Percentiles rank a stretch among this genome's conserved stretches.
phyloP scores from a whole-genome alignment of 2,329 filamentous ascomycete genomes.

The Colletotrichum kahawae region DNA sequence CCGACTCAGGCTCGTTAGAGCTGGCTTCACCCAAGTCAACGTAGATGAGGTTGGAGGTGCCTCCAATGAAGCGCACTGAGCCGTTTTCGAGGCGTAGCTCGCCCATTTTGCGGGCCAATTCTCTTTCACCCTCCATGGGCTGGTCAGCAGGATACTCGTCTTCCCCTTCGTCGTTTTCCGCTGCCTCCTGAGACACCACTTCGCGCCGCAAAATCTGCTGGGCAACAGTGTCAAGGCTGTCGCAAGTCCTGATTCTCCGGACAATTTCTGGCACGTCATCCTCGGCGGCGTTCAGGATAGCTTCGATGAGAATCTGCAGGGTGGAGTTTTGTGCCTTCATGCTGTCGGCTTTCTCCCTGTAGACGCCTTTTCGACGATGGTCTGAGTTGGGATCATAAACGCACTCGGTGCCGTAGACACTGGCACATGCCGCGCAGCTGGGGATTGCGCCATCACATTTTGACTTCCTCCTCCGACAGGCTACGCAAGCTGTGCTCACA shows the following conservation, averaged over 20 bases:
- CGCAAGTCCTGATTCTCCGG: slow-evolving; percentile 85
- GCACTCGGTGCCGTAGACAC: slow-evolving; percentile 89
- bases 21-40: slow-evolving; percentile 52
- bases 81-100: slow-evolving; percentile 88
- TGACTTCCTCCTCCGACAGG: slow-evolving; percentile 78
- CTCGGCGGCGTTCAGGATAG: slow-evolving; percentile 88
- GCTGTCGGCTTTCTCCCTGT: slow-evolving; percentile 90
- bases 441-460: slow-evolving; percentile 93
- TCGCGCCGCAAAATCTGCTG: slow-evolving; percentile 57
- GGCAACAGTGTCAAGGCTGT: slow-evolving; percentile 65
- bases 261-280: slow-evolving; percentile 84
- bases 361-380: slow-evolving; percentile 94
- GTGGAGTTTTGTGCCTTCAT: slow-evolving; percentile 88
- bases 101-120: slow-evolving; percentile 91
- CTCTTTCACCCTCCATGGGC: slow-evolving; percentile 68
- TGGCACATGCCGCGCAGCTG: slow-evolving; percentile 93
- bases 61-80: slow-evolving; percentile 88
- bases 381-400: slow-evolving; percentile 97
- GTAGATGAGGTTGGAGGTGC: slow-evolving; percentile 92
- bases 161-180: slow-evolving; percentile 44
- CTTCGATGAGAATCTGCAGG: slow-evolving; percentile 89
- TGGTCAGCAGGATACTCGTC: slow-evolving; percentile 45
- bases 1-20: slow-evolving; percentile 45
- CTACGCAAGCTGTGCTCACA: slow-evolving; percentile 84
- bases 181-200: slow-evolving; percentile 33